These are phyloP conservation scores for Magnaporthiopsis incrustans DNA, from an alignment of 2,329 filamentous ascomycete genomes.

Conservation along the genomic window DNA sequence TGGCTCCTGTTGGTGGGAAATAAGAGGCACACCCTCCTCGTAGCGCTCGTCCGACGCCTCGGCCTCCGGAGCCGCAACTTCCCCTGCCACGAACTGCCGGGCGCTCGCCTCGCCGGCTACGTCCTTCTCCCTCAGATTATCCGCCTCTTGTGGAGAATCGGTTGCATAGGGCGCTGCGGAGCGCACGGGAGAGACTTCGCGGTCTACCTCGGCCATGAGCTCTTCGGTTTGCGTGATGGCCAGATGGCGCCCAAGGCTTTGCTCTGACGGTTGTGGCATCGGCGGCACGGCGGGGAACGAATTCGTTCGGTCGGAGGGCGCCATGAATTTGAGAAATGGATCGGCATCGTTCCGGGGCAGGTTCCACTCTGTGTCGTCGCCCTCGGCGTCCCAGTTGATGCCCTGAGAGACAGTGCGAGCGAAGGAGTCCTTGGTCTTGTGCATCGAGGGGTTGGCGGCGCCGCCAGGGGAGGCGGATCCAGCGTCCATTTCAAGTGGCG, in stretches of 20 bases:
- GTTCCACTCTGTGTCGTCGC: conserved; percentile 50
- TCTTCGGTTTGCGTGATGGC: conserved; percentile 44
- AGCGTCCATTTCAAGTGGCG: conserved; percentile 2
- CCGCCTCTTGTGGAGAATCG: background rate
- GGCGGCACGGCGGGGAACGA: conserved; percentile 53
- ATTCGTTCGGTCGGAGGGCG: conserved; percentile 49
- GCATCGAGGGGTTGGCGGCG: conserved; percentile 31
- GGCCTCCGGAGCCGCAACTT: conserved; percentile 30
- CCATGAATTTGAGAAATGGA: conserved; percentile 54
- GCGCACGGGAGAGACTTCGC: conserved; percentile 29
- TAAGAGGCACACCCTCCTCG: conserved; percentile 62
- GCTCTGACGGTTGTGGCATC: conserved; percentile 20
- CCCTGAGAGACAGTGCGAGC: conserved; percentile 56
- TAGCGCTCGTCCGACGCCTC: conserved; percentile 50
- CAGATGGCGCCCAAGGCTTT: conserved; percentile 30
- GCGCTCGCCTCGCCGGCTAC: background rate
- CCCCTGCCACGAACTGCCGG: conserved; percentile 34
- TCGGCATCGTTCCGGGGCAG: conserved; percentile 44
- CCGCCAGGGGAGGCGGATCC: conserved; percentile 15
- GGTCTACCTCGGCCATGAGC: conserved; percentile 45
- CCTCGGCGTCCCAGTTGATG: conserved; percentile 49
- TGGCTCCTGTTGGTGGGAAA: conserved; percentile 26
- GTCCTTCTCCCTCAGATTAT: background rate
- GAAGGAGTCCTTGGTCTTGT: conserved; percentile 55
- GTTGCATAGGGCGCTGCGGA: background rate